A percentile compares a stretch with the other conserved stretches of the same genome.
Evolutionary conservation across 345 rosid genomes (phyloP).

Genomic region (Kandelia obovata): DNA sequence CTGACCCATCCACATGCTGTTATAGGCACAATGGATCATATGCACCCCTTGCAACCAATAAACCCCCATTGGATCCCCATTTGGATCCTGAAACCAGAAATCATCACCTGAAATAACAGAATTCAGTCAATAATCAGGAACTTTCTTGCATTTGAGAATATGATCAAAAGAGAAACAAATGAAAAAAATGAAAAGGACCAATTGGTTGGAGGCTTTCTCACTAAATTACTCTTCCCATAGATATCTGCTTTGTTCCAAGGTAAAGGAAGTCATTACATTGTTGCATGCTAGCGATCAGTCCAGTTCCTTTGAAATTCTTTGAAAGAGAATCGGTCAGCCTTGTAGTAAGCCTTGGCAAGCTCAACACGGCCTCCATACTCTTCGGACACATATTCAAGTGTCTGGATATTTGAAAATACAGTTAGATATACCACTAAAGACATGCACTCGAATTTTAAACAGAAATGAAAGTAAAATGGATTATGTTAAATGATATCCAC

Average conservation of each 20-base stretch:
- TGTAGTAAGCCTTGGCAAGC: slow-evolving; percentile 64
- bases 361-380: slow-evolving; percentile 83
- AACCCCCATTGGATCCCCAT: slow-evolving; percentile 75
- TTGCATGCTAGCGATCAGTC: slow-evolving; percentile 80
- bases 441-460: background rate
- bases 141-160: background rate
- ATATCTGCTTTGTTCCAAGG: slow-evolving; percentile 78
- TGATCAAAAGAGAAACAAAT: too few species aligned
- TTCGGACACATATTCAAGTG: slow-evolving; percentile 67
- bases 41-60: slow-evolving; percentile 92
- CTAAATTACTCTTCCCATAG: slow-evolving; percentile 89
- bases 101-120: slow-evolving; percentile 59
- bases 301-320: slow-evolving; percentile 75
- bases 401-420: slow-evolving; percentile 21
- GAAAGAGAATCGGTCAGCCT: slow-evolving; percentile 55
- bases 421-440: too few species aligned
- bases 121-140: background rate
- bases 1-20: slow-evolving; percentile 94
- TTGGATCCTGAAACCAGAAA: slow-evolving; percentile 92
- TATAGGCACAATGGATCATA: slow-evolving; percentile 87
- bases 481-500: slow-evolving; percentile 51
- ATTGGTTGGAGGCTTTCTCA: background rate
- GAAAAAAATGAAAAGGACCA: background rate
- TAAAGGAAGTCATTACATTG: slow-evolving; percentile 87
- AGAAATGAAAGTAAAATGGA: background rate